phyloP scores from a whole-genome alignment of 768 basidiomycete genomes.

The Lactarius pseudohatsudake region DNA sequence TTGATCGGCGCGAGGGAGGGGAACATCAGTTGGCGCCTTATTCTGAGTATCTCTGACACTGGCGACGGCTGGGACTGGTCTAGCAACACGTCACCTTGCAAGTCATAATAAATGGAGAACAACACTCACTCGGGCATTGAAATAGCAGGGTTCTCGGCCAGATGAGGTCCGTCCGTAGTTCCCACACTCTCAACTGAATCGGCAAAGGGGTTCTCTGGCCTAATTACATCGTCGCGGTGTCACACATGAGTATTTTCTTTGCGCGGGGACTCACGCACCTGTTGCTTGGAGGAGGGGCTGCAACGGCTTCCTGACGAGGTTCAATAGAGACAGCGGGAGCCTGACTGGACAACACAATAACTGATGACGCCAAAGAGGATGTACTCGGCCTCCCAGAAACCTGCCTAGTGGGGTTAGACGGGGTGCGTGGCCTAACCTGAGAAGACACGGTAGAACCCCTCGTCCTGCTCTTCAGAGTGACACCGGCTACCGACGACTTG shows the following conservation, averaged over 20 bases:
- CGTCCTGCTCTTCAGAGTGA: slow-evolving; percentile 22
- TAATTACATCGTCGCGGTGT: neutral
- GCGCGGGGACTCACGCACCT: slow-evolving; percentile 9
- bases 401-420: slow-evolving; percentile 22
- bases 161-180: slow-evolving; percentile 9
- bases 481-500: slow-evolving; percentile 17
- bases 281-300: neutral
- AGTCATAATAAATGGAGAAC: neutral
- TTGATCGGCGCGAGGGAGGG: slow-evolving; percentile 20
- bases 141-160: slow-evolving; percentile 1
- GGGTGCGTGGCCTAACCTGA: slow-evolving; percentile 26
- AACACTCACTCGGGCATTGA: slow-evolving; percentile 18
- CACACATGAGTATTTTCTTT: neutral
- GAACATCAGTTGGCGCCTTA: slow-evolving; percentile 19
- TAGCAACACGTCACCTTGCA: slow-evolving; percentile 1
- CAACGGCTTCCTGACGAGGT: slow-evolving; percentile 15
- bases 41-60: slow-evolving; percentile 10
- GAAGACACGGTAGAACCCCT: slow-evolving; percentile 29
- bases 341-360: slow-evolving; percentile 7
- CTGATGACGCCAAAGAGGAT: slow-evolving; percentile 24
- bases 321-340: slow-evolving; percentile 1
- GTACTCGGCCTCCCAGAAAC: slow-evolving; percentile 24
- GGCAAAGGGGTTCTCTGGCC: slow-evolving; percentile 10
- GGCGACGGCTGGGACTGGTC: neutral
- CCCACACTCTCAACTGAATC: slow-evolving; percentile 16